A percentile compares a stretch with the other conserved stretches of the same genome.
phyloP scores from a whole-genome alignment of 2,329 filamentous ascomycete species.

The Hypocreales sp. region DNA sequence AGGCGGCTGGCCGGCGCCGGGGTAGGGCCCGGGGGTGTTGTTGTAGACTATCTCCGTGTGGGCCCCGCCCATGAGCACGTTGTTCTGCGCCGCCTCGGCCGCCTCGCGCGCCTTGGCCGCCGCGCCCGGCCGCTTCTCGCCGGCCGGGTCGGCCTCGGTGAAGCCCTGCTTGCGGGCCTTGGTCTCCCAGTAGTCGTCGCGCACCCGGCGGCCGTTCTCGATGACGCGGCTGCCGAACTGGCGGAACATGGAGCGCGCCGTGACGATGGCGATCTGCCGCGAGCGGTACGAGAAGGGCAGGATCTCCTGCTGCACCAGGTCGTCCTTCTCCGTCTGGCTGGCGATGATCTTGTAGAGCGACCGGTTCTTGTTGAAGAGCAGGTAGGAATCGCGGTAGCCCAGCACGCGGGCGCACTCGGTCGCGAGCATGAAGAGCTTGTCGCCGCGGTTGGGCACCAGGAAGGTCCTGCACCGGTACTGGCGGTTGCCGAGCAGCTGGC shows the following conservation, averaged over 20 bases:
- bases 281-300: constrained; percentile 95
- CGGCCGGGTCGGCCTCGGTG: constrained; percentile 88
- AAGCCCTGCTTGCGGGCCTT: constrained; percentile 97
- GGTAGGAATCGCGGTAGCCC: constrained; percentile 91
- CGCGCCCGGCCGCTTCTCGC: constrained; percentile 88
- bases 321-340: constrained; percentile 89
- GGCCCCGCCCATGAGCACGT: constrained; percentile 46
- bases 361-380: constrained; percentile 96
- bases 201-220: constrained; percentile 72
- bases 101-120: constrained; percentile 79
- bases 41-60: constrained; percentile 84
- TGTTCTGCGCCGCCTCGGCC: constrained; percentile 55
- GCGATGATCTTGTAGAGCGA: constrained; percentile 97
- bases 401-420: constrained; percentile 92
- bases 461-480: constrained; percentile 92
- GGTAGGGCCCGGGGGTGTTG: constrained; percentile 51
- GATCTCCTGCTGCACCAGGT: constrained; percentile 87
- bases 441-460: constrained; percentile 73
- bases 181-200: constrained; percentile 97
- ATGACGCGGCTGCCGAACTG: constrained; percentile 96
- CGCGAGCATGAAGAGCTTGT: constrained; percentile 96
- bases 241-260: constrained; percentile 93
- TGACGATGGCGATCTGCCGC: constrained; percentile 96
- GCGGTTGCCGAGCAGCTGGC: constrained; percentile 65
- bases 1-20: constrained; percentile 49